Base-by-base conservation (phyloP, 2,329 filamentous ascomycete genomes). In the Fusarium denticulatum region DNA sequence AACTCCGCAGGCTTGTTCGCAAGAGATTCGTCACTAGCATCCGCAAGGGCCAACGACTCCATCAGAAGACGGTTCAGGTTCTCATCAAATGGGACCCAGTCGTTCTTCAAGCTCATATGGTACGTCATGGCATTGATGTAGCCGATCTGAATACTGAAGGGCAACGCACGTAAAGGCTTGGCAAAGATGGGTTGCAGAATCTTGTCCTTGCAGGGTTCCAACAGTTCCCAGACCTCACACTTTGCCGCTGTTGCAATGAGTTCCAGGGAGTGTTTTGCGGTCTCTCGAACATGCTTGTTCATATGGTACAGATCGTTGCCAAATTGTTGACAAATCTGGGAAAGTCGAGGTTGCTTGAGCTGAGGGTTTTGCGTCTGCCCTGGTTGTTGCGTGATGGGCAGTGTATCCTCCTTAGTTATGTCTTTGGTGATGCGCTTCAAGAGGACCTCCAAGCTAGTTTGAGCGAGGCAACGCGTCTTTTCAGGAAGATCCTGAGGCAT, bases 111-210 rank as follows among this genome's bases (percentile, higher is more conserved):
- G 64, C 92, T 92, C 85, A 99, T 89, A 79, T 97, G 97, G 82
- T 97, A 99, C 1, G 94, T 97, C 79, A 99, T 95, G 2, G 96
- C 96, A 80, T 99, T 97, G 76, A 99, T 98, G 79, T 97, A 98
- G 8, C 96, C 97, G 75, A 99, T 99, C 83, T 99, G 97, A 6
- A 94, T 96, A 10, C 94, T 89, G 79, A 99, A 99, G 0, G 96
- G 96, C 69, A 99, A 85, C 2, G 96, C 97, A 69, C 96, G 90
- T 26, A 99, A 84, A 20, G 96, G 96, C 81, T 99, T 99, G 75
- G 94, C 94, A 85, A 96, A 99, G 53, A 99, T 98, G 0, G 95
- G 94, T 67, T 92, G 88, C n/a, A 98, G 86, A 40, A 98, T 88
- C 37, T 94, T 89, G 67, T 98, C 95, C 82, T 96, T 97, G 77